Evolutionary conservation across 1,284 basidiomycete species (phyloP), one percentile per base, ranked within the genome.

Genomic region (Puccinia coronata): DNA sequence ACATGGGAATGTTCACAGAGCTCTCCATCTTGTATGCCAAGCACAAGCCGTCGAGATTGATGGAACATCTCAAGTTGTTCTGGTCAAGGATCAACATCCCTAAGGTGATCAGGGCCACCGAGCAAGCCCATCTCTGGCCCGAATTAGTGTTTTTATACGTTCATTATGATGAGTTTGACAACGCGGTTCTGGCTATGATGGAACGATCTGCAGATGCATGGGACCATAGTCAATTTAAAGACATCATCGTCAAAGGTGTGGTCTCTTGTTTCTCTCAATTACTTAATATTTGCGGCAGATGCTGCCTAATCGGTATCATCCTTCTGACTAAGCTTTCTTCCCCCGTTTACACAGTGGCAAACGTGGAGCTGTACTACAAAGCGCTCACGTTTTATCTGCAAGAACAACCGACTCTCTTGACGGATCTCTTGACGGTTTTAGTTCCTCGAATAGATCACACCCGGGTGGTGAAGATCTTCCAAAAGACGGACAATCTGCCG

Each of bases 201-300:
- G 97, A 99, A 87, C 92, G 95, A 69, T 93, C 96, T 1, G 90
- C 94, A 36, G 95, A 98, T 87, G 95, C 95, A 79, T 99, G 96
- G 96, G 96, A 99, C 83, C 96, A 99, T 88, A 96, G 95, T 85
- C 95, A 98, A 87, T 99, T 99, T 91, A 97, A 97, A 89, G 95
- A 97, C 84, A 91, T 95, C 77, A 90, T 96, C 81, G 93, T 96
- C 84, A 93, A 95, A 75, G 80, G 80, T 81, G 39, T 36, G 36
- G 5, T 53, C 9, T n/a, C 2, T 34, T 4, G 3, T n/a, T 43
- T 49, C 25, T 28, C 25, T 78, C 23, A 14, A 14, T n/a, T n/a
- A n/a, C n/a, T n/a, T n/a, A n/a, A n/a, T n/a, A n/a, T 39, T n/a
- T 76, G n/a, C 16, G 2, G 59, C 20, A 36, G 14, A 61, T 5